These are phyloP conservation scores for Colletotrichum sp. DNA, from an alignment of 2,329 filamentous ascomycete genomes.

Conservation along the genomic window DNA sequence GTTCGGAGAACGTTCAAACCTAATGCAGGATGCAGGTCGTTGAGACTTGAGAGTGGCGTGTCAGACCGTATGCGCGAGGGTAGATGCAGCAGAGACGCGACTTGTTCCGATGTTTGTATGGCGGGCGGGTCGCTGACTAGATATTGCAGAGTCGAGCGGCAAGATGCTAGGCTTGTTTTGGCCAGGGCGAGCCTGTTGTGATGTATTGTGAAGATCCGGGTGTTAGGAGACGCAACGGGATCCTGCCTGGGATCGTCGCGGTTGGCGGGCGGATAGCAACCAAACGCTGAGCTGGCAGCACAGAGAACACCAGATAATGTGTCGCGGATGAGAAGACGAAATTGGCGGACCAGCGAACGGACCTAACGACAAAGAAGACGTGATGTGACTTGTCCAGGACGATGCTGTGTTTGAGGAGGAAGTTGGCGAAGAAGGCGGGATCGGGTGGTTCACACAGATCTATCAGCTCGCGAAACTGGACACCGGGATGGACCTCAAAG, in stretches of 20 bases:
- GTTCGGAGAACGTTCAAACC: neutral
- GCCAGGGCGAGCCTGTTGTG: neutral
- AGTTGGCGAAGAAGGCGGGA: constrained; percentile 22
- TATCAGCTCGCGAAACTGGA: constrained; percentile 23
- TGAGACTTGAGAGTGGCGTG: constrained; percentile 9
- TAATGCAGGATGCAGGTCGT: neutral
- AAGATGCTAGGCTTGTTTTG: neutral
- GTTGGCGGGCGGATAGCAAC: neutral
- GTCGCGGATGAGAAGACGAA: constrained; percentile 7
- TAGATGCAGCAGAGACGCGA: constrained; percentile 6
- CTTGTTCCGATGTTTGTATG: constrained; percentile 7
- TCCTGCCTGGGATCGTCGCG: constrained; percentile 1
- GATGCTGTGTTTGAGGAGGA: constrained; percentile 1
- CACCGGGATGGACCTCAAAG: constrained; percentile 26
- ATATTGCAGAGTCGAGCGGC: constrained; percentile 7
- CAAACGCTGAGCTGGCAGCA: constrained; percentile 5
- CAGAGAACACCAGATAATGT: neutral
- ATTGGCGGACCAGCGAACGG: neutral
- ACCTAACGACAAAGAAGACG: constrained; percentile 4
- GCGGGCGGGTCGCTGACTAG: constrained; percentile 8
- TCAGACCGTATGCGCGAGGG: constrained; percentile 9
- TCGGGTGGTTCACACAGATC: constrained; percentile 25
- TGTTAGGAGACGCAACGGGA: neutral
- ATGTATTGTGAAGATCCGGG: neutral
- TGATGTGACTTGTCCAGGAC: constrained; percentile 9